A percentile compares a stretch with the other conserved stretches of the same genome.
Conservation (phyloP, 495 filamentous ascomycete species). For the Xylaria scruposa region DNA sequence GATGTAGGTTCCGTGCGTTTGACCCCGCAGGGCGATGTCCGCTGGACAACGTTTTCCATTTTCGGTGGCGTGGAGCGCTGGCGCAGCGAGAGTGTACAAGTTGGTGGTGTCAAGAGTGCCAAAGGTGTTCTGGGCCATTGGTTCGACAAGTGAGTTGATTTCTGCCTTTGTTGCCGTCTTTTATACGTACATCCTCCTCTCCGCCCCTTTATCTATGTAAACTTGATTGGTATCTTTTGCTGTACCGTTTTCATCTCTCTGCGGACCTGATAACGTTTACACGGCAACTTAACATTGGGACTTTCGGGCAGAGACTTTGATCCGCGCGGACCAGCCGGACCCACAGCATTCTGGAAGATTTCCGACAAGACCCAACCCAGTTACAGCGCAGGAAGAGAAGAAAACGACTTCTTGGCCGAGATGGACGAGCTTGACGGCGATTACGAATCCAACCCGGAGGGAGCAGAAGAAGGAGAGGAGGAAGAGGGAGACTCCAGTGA, state of each 20-base stretch:
- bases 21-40: constrained; percentile 68
- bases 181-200: background rate
- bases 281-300: constrained; percentile 10
- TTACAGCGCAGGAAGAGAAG: background rate
- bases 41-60: constrained; percentile 70
- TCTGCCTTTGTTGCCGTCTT: background rate
- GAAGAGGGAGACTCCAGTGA: constrained; percentile 5
- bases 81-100: constrained; percentile 70
- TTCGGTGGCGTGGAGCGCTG: constrained; percentile 67
- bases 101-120: constrained; percentile 63
- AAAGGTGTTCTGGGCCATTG: constrained; percentile 68
- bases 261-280: background rate
- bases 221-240: background rate
- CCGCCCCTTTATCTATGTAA: background rate
- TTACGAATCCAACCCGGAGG: background rate
- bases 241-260: background rate
- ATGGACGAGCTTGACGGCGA: constrained; percentile 2
- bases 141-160: constrained; percentile 65
- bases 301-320: constrained; percentile 61
- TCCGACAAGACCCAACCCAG: constrained; percentile 44
- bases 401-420: background rate
- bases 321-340: constrained; percentile 66
- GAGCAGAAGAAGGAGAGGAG: background rate
- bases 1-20: constrained; percentile 57
- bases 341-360: constrained; percentile 73